phyloP scores from a whole-genome alignment of 1,284 basidiomycete genomes.

The Bondarzewia mesenterica region DNA sequence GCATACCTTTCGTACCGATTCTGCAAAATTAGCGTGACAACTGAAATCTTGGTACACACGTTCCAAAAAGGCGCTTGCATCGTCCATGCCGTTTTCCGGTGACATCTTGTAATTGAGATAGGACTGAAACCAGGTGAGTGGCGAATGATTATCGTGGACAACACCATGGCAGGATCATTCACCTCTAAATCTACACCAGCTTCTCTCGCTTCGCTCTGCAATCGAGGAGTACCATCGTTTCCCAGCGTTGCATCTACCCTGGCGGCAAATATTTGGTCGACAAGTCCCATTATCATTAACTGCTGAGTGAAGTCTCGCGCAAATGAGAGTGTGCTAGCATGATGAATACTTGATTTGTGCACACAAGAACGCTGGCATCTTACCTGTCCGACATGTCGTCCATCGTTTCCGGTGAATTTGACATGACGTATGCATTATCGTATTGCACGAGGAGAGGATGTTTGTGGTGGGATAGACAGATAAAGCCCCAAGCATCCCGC shows the following conservation, averaged over 20 bases:
- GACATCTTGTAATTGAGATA: slow-evolving; percentile 57
- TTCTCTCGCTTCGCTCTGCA: slow-evolving; percentile 52
- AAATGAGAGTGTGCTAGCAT: slow-evolving; percentile 36
- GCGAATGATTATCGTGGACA: slow-evolving; percentile 1
- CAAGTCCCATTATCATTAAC: slow-evolving; percentile 41
- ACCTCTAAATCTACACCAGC: slow-evolving; percentile 47
- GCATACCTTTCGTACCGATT: slow-evolving; percentile 48
- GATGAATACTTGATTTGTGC: not conserved
- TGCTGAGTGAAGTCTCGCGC: slow-evolving; percentile 53
- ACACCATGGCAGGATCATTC: slow-evolving; percentile 12
- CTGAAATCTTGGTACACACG: slow-evolving; percentile 53
- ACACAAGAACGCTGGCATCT: not conserved
- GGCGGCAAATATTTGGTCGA: slow-evolving; percentile 42
- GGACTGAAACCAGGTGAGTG: slow-evolving; percentile 28
- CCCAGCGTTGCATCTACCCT: slow-evolving; percentile 43
- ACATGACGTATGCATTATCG: slow-evolving; percentile 10
- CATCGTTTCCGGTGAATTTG: not conserved
- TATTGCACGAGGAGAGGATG: slow-evolving; percentile 29
- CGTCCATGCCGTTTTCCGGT: slow-evolving; percentile 42
- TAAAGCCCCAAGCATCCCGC: slow-evolving; percentile 38
- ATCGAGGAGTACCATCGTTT: slow-evolving; percentile 37
- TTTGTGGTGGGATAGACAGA: slow-evolving; percentile 42
- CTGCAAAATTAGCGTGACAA: slow-evolving; percentile 51
- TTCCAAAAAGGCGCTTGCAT: slow-evolving; percentile 41
- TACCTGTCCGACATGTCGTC: slow-evolving; percentile 1